Percentiles rank a stretch among this genome's conserved stretches.
These are phyloP conservation scores for Pythium brassicae DNA, from an alignment of 352 stramenopile species.

Conservation along the genomic window DNA sequence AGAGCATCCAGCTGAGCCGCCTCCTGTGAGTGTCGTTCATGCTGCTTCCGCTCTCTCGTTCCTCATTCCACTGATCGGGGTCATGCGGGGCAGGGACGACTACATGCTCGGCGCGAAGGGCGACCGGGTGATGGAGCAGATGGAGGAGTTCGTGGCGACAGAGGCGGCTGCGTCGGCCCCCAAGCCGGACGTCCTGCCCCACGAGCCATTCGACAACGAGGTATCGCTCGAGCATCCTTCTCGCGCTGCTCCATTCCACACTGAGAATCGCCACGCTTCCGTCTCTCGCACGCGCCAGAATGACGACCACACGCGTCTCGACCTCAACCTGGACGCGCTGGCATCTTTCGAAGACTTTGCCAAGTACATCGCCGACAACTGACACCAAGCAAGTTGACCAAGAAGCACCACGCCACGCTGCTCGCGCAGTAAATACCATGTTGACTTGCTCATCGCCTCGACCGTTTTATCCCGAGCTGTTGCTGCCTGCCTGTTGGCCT, in stretches of 20 bases:
- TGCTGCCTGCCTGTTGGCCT: too few relatives aligned
- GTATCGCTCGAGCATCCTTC: neutral
- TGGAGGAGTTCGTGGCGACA: constrained; percentile 32
- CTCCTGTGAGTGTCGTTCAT: constrained; percentile 24
- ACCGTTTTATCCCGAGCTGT: neutral
- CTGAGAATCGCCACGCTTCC: neutral
- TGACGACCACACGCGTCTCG: neutral
- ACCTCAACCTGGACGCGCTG: constrained; percentile 7
- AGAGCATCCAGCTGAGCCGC: constrained; percentile 30
- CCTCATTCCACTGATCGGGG: neutral
- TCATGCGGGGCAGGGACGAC: constrained; percentile 25
- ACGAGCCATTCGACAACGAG: constrained; percentile 1
- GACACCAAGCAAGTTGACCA: neutral
- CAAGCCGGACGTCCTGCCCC: neutral
- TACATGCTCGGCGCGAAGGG: constrained; percentile 42
- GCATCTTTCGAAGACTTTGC: constrained; percentile 38
- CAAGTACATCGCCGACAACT: constrained; percentile 50
- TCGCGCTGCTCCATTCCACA: neutral
- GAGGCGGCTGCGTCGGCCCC: neutral
- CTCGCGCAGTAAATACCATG: neutral
- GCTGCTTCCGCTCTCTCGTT: neutral
- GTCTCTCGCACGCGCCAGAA: neutral
- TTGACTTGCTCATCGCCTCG: neutral
- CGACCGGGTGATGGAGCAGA: constrained; percentile 43
- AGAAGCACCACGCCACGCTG: neutral